phyloP scores from a whole-genome alignment of 164 flowering plant species.

The Malania oleifera region DNA sequence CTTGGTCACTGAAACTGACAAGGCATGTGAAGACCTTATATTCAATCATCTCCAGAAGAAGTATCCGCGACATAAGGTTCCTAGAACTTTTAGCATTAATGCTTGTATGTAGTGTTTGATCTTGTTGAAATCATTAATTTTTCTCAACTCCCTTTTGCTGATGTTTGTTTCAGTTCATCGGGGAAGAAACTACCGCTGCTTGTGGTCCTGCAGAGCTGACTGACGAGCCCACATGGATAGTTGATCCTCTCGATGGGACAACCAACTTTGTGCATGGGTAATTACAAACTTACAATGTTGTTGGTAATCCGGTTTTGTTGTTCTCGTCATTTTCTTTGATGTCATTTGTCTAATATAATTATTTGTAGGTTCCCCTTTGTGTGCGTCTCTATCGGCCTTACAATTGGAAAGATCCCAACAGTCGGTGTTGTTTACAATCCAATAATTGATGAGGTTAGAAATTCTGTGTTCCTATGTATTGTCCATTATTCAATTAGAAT shows the following conservation, averaged over 20 bases:
- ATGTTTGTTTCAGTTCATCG: constrained; percentile 60
- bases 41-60: constrained; percentile 66
- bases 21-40: constrained; percentile 89
- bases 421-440: constrained; percentile 98
- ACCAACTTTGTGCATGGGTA: constrained; percentile 98
- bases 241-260: constrained; percentile 98
- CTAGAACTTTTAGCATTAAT: background rate
- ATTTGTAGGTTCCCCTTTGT: constrained; percentile 82
- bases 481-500: too few relatives aligned
- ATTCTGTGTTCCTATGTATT: background rate
- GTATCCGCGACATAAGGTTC: constrained; percentile 78
- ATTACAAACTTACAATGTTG: constrained; percentile 3
- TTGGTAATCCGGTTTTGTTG: background rate
- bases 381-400: constrained; percentile 91
- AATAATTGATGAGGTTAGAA: constrained; percentile 76
- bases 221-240: constrained; percentile 95
- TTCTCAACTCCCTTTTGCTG: constrained; percentile 4
- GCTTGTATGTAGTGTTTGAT: background rate
- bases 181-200: constrained; percentile 96
- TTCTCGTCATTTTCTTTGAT: background rate
- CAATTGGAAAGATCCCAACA: constrained; percentile 71
- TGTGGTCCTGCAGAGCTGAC: constrained; percentile 67
- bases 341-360: background rate
- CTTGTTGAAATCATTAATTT: background rate
- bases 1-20: constrained; percentile 97